A percentile compares a stretch with the other conserved stretches of the same genome.
phyloP scores from a whole-genome alignment of 352 stramenopile species.

The Globisporangium uncinulatum region DNA sequence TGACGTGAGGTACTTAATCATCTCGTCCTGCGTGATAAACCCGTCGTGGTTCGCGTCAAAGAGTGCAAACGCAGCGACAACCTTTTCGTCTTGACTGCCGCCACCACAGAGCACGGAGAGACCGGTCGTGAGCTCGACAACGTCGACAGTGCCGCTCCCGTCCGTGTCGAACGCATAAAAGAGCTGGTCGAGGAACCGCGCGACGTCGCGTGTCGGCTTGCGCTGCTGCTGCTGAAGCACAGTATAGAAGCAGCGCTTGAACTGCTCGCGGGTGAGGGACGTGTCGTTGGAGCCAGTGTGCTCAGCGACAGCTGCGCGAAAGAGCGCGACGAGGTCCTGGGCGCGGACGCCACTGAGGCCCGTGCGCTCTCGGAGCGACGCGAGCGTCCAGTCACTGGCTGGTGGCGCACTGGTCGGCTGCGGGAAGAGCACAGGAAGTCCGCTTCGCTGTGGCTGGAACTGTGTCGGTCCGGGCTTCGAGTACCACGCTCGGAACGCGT shows the following conservation, averaged over 20 bases:
- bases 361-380: slow-evolving; percentile 42
- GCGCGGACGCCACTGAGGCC: slow-evolving; percentile 43
- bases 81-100: slow-evolving; percentile 70
- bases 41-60: slow-evolving; percentile 82
- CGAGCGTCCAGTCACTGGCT: slow-evolving; percentile 11
- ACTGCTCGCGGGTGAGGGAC: slow-evolving; percentile 50
- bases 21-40: slow-evolving; percentile 78
- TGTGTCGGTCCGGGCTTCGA: slow-evolving; percentile 53
- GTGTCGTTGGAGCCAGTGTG: slow-evolving; percentile 11
- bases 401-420: slow-evolving; percentile 6
- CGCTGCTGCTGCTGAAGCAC: slow-evolving; percentile 61
- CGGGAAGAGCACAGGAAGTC: slow-evolving; percentile 2
- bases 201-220: slow-evolving; percentile 38
- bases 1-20: slow-evolving; percentile 72
- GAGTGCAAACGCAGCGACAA: slow-evolving; percentile 73
- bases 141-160: slow-evolving; percentile 61
- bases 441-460: slow-evolving; percentile 13
- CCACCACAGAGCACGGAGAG: slow-evolving; percentile 71
- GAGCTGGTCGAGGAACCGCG: slow-evolving; percentile 57
- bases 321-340: slow-evolving; percentile 54
- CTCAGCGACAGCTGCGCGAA: slow-evolving; percentile 27
- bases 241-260: slow-evolving; percentile 61
- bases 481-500: slow-evolving; percentile 76
- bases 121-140: slow-evolving; percentile 69
- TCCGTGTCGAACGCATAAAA: slow-evolving; percentile 79